Evolutionary conservation across 331 rosid species (phyloP), one percentile per base, ranked within the genome.

Genomic region (Malus hybrid): DNA sequence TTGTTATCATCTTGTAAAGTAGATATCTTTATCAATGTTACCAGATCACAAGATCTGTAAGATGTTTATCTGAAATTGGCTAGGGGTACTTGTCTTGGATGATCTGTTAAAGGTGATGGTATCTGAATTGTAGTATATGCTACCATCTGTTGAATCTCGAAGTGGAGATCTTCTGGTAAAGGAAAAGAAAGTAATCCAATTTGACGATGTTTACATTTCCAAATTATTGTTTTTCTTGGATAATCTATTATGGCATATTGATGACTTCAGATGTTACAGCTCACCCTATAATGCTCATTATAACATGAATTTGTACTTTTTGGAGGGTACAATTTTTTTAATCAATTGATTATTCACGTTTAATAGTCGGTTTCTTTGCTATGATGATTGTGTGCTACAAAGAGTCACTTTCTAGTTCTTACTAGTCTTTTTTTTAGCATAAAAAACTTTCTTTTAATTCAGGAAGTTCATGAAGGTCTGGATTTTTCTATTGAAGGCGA

Each of bases 401-500:
- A 54, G 24, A 20, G 60, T 56, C 22, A 71, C 15, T 33, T 72
- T 56, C 54, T 1, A 13, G 72, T 62, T 78, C 24, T 36, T 57
- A 14, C 50, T 20, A 5, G 42, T 36, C 10, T 73, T 1, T 29
- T 15, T 70, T 32, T 20, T 59, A 69, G 46, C 69, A 69, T 67
- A 50, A 33, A 59, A 74, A 15, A 71, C 61, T 69, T 44, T 22
- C 82, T 79, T 73, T 75, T 70, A 52, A 60, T 86, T 74, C 89
- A 94, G 99, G 99, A 94, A 82, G 78, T 90, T 78, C 99, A 94
- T 70, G 75, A 85, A 74, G 91, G 93, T 73, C 83, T 94, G 59
- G 78, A 88, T 83, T 90, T 94, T 71, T 85, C 91, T 74, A 65
- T 83, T 36, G 83, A 82, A 75, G 83, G 80, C 19, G 83, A 85